Percentiles rank a stretch among this genome's conserved stretches.
Conservation (phyloP, 306 rosid species). For the Dryas octopetala region DNA sequence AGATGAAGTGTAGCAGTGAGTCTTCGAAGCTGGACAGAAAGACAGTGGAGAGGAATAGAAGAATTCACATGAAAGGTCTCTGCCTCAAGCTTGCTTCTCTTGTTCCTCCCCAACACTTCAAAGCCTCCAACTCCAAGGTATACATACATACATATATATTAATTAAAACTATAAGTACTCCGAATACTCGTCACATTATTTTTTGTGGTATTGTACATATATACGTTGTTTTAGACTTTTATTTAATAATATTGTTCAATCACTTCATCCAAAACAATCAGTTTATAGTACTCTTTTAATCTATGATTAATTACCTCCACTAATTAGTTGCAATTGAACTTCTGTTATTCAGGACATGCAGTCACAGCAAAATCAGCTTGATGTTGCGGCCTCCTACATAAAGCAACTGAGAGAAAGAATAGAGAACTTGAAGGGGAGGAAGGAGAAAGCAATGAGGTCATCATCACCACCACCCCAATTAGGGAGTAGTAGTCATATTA, state of each 20-base stretch:
- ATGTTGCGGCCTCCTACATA: conserved; percentile 49
- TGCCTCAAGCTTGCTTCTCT: conserved; percentile 60
- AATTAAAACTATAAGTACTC: too few species aligned
- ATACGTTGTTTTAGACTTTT: too few species aligned
- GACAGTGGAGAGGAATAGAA: conserved; percentile 63
- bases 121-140: conserved; percentile 45
- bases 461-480: not conserved
- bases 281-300: too few species aligned
- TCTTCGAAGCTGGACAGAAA: conserved; percentile 58
- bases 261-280: too few species aligned
- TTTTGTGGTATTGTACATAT: too few species aligned
- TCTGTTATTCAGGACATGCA: conserved; percentile 29
- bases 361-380: conserved; percentile 59
- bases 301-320: too few species aligned
- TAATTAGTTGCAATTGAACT: too few species aligned
- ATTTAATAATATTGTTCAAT: too few species aligned
- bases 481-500: not conserved
- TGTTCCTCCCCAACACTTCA: conserved; percentile 47
- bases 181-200: too few species aligned
- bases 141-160: not conserved
- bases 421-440: conserved; percentile 46
- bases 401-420: conserved; percentile 45
- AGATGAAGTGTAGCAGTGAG: conserved; percentile 25
- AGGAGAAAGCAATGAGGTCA: conserved; percentile 35
- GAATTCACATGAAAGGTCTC: conserved; percentile 70